These are phyloP conservation scores for Bolboschoenus planiculmis DNA, from an alignment of 176 grass and related monocot species.

Conservation along the genomic window DNA sequence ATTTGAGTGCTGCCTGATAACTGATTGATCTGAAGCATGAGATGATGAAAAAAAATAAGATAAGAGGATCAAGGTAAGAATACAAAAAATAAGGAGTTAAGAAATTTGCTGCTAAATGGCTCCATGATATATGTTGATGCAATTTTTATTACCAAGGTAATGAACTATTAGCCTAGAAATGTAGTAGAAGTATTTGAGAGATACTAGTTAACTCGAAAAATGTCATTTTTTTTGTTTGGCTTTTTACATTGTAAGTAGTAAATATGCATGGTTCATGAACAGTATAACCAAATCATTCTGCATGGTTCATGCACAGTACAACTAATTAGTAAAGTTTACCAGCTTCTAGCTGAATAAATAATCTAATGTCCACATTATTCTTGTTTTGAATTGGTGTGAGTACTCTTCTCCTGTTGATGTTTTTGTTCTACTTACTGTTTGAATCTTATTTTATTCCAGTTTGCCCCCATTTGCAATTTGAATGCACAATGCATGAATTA, in stretches of 20 bases:
- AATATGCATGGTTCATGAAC: not conserved
- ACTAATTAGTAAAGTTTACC: not conserved
- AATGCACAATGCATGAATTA: not conserved
- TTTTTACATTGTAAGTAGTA: not conserved
- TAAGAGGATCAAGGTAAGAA: not conserved
- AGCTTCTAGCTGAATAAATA: not conserved
- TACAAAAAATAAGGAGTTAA: not conserved
- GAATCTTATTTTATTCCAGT: not conserved
- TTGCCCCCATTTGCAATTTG: not conserved
- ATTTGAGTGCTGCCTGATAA: conserved; percentile 16
- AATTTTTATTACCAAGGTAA: not conserved
- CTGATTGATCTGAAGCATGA: not conserved
- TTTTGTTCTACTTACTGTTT: not conserved
- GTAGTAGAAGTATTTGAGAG: not conserved
- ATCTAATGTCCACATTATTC: not conserved
- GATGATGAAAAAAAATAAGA: not conserved
- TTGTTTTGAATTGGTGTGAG: not conserved
- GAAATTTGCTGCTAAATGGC: not conserved
- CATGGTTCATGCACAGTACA: not conserved
- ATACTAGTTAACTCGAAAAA: not conserved
- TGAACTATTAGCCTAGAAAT: not conserved
- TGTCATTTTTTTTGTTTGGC: no score
- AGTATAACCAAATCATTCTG: not conserved
- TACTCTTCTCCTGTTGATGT: not conserved
- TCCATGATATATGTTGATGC: not conserved